Percentiles rank a stretch among this genome's conserved stretches.
Conservation (phyloP, 441 rosid species). For the Macaranga tanarius region DNA sequence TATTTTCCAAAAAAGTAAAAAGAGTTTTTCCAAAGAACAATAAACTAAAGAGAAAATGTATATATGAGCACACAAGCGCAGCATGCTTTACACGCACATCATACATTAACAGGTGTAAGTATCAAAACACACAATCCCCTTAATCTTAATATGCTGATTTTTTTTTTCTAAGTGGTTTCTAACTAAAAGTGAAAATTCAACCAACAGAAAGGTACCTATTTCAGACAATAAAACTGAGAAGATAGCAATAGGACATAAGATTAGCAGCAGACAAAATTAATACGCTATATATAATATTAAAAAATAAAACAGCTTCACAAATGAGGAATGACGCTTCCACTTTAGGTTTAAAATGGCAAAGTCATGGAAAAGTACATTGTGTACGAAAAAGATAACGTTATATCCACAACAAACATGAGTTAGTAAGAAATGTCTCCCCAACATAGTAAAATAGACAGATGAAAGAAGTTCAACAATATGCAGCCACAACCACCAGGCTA, state of each 20-base stretch:
- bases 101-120: background rate
- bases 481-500: too few relatives aligned
- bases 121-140: background rate
- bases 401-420: background rate
- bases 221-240: background rate
- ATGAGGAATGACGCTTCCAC: background rate
- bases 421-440: too few relatives aligned
- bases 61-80: background rate
- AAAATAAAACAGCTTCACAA: background rate
- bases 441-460: background rate
- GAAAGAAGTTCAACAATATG: too few relatives aligned
- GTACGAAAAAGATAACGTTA: background rate
- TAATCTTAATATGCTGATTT: background rate
- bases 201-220: background rate
- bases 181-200: background rate
- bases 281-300: background rate
- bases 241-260: background rate
- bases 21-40: background rate
- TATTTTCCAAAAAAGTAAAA: too few relatives aligned
- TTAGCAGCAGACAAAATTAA: background rate
- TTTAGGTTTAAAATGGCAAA: background rate
- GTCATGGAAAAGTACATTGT: background rate
- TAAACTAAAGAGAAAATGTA: background rate
- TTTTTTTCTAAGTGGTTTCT: background rate
- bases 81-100: background rate